Conservation (phyloP, 345 rosid species). For the Populus ilicifolia region DNA sequence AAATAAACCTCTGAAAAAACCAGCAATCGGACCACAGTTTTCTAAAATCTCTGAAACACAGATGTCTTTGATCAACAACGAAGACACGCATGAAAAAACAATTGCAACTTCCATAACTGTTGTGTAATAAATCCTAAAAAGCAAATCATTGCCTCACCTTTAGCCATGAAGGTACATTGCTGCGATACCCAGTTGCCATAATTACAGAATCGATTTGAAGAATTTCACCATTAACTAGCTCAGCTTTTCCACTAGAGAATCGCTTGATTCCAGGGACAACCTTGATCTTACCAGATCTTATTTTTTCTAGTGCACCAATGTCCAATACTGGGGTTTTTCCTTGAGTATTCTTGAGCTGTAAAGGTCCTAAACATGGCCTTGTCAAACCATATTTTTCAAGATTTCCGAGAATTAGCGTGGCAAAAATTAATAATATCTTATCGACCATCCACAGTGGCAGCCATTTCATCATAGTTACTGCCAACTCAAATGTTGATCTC, state of each 20-base stretch:
- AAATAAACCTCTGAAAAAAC: conserved; percentile 10
- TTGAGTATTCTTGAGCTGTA: conserved; percentile 50
- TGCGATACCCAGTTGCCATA: conserved; percentile 87
- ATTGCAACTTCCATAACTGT: conserved; percentile 29
- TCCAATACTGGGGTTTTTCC: conserved; percentile 89
- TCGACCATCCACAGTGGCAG: conserved; percentile 74
- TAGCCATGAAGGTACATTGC: conserved; percentile 95
- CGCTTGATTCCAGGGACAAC: conserved; percentile 66
- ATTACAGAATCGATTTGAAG: conserved; percentile 64
- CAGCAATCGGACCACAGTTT: conserved; percentile 14
- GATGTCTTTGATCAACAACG: conserved; percentile 12
- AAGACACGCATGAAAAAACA: not conserved
- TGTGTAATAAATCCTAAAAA: conserved; percentile 6
- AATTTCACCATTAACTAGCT: conserved; percentile 57
- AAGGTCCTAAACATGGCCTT: conserved; percentile 62
- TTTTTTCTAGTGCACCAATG: conserved; percentile 61
- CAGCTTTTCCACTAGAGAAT: conserved; percentile 47
- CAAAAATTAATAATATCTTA: conserved; percentile 50
- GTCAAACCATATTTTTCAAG: conserved; percentile 57
- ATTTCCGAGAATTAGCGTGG: conserved; percentile 55
- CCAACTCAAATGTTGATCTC: conserved; percentile 38
- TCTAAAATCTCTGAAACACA: conserved; percentile 5
- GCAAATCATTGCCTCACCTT: conserved; percentile 39
- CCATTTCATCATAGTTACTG: conserved; percentile 53
- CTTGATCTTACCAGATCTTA: conserved; percentile 66